Evolutionary conservation across 1,284 basidiomycete species (phyloP), one percentile per base, ranked within the genome.

Genomic region (Rhodotorula sp.): DNA sequence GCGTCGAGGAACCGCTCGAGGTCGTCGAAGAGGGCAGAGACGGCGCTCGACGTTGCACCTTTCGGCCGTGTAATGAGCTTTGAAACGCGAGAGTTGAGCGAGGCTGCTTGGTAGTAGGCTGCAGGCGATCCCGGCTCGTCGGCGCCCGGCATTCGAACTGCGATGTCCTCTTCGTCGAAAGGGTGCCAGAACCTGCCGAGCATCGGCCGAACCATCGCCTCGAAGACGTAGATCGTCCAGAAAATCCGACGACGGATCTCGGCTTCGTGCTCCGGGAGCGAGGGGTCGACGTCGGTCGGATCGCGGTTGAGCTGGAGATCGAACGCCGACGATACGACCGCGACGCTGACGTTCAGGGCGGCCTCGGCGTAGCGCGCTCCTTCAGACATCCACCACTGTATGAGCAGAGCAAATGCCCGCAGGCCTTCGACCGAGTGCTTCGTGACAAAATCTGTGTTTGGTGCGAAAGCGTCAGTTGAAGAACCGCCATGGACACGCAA

Each of bases 281-380:
- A 14, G 1, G 49, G 39, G 0, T 34, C 43, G 16, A 65, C 57
- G 16, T 72, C 73, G 31, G 57, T 56, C 3, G 73, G 73, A 39
- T 75, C 73, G 46, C 61, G 57, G 23, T 69, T 54, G 20, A 75
- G 61, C 23, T 60, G 31, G 15, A 68, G 49, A 20, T 72, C 73
- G 48, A 52, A 65, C 5, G 49, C 52, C 1, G 26, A 26, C 4
- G 63, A 20, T 21, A 69, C 52, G 51, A 64, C 31, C 16, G 46
- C 31, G 2, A 66, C 65, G n/a, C 54, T 56, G 23, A 63, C 49
- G 31, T 51, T 23, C 21, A 71, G 46, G 0, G 68, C 26, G 5
- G 57, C 39, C 7, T 67, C 48, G n/a, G 69, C 16, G 61, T 70
- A 54, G 8, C 65, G 61, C 3, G 58, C 64, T n/a, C 65, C 65